Conservation (phyloP, 441 rosid species). For the Mallotus repandus region DNA sequence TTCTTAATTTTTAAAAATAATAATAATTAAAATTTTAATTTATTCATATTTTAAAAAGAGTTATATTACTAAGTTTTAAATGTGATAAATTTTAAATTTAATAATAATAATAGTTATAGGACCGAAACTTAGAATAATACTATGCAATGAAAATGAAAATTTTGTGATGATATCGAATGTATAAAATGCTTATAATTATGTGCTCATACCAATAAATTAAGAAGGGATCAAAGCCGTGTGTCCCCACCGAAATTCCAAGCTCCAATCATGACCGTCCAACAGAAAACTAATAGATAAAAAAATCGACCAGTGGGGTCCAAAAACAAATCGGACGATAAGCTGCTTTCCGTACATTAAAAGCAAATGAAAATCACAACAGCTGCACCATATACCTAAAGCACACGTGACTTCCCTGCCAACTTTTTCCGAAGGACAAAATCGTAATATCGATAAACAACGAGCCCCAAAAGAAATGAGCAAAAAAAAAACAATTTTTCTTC, state of each 20-base stretch:
- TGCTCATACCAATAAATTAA: neutral
- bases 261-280: neutral
- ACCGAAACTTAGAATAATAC: too few relatives aligned
- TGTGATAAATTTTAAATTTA: too few relatives aligned
- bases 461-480: neutral
- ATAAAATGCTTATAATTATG: too few relatives aligned
- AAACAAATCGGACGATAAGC: neutral
- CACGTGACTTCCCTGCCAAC: conserved; percentile 28
- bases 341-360: neutral
- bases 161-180: too few relatives aligned
- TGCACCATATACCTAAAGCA: conserved; percentile 7
- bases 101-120: too few relatives aligned
- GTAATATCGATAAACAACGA: conserved; percentile 25
- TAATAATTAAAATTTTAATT: too few relatives aligned
- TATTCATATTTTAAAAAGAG: too few relatives aligned
- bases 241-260: neutral
- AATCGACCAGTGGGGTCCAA: neutral
- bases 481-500: conserved; percentile 21
- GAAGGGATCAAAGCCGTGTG: neutral
- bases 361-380: neutral
- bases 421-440: conserved; percentile 27
- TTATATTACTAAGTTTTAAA: too few relatives aligned
- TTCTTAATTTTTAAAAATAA: too few relatives aligned
- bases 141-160: too few relatives aligned
- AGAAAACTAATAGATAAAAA: neutral